Conservation (phyloP, 257 asterid species). For the Nicotiana sylvestris region DNA sequence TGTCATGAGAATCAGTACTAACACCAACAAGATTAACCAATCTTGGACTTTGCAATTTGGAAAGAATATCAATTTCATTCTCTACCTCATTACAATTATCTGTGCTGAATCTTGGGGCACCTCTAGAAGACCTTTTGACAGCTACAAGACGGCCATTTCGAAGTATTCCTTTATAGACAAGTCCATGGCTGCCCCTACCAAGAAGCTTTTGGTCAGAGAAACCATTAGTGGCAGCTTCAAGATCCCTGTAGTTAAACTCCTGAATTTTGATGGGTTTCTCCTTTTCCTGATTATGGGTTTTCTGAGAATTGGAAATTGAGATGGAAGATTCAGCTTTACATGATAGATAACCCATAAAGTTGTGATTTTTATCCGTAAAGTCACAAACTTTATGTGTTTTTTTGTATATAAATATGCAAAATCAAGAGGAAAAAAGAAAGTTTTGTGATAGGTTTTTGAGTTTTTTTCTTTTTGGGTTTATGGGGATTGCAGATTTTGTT, state of each 20-base stretch:
- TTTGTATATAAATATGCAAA: neutral
- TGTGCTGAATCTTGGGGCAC: slow-evolving; percentile 19
- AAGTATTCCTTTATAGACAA: slow-evolving; percentile 73
- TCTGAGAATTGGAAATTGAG: slow-evolving; percentile 38
- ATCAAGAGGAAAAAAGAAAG: neutral
- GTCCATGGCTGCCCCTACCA: slow-evolving; percentile 85
- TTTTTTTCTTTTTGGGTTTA: neutral
- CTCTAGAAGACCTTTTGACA: slow-evolving; percentile 61
- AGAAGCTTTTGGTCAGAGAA: slow-evolving; percentile 62
- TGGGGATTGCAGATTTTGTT: neutral
- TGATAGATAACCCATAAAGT: slow-evolving; percentile 77
- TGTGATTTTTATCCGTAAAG: slow-evolving; percentile 8
- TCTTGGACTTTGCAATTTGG: slow-evolving; percentile 58
- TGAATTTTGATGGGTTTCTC: slow-evolving; percentile 50
- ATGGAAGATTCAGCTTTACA: slow-evolving; percentile 74
- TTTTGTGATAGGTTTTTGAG: neutral
- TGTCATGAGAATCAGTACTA: slow-evolving; percentile 39
- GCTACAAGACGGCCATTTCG: slow-evolving; percentile 72
- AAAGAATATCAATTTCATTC: slow-evolving; percentile 67
- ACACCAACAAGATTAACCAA: slow-evolving; percentile 79
- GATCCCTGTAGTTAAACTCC: slow-evolving; percentile 70
- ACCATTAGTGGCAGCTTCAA: slow-evolving; percentile 69
- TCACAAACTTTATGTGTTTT: neutral
- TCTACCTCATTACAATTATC: slow-evolving; percentile 60
- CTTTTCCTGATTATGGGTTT: slow-evolving; percentile 19